Percentiles rank a stretch among this genome's conserved stretches.
These are phyloP conservation scores for Quercus lobata DNA, from an alignment of 331 rosid genomes.

Conservation along the genomic window DNA sequence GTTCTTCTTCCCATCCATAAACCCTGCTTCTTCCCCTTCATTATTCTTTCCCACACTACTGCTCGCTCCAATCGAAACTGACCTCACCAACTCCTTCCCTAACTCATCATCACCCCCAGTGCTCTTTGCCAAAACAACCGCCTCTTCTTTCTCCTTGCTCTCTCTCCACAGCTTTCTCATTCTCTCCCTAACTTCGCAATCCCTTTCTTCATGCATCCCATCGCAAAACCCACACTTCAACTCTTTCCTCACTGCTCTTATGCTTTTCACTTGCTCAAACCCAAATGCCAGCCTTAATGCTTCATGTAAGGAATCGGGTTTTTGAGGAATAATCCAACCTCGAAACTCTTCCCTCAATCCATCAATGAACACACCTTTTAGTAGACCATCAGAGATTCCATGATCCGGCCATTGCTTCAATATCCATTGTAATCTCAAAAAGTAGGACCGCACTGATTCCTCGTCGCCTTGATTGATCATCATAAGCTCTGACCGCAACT, in stretches of 20 bases:
- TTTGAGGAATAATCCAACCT: slow-evolving; percentile 46
- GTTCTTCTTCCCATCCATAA: slow-evolving; percentile 26
- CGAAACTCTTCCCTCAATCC: slow-evolving; percentile 49
- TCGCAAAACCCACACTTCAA: slow-evolving; percentile 52
- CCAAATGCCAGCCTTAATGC: slow-evolving; percentile 55
- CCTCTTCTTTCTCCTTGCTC: slow-evolving; percentile 10
- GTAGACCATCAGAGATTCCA: slow-evolving; percentile 38
- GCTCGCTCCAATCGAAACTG: slow-evolving; percentile 23
- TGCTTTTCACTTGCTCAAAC: slow-evolving; percentile 35
- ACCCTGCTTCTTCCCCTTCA: background rate
- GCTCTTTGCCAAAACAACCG: background rate
- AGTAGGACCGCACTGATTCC: slow-evolving; percentile 54
- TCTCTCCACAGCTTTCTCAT: slow-evolving; percentile 39
- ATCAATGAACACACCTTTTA: slow-evolving; percentile 41
- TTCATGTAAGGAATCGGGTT: slow-evolving; percentile 46
- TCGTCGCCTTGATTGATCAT: slow-evolving; percentile 33
- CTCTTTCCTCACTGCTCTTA: slow-evolving; percentile 17
- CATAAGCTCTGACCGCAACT: slow-evolving; percentile 40
- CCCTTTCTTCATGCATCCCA: slow-evolving; percentile 41
- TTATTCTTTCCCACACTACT: background rate
- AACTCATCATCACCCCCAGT: background rate
- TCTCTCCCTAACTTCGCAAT: slow-evolving; percentile 41
- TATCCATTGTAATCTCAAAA: slow-evolving; percentile 56
- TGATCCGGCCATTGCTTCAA: slow-evolving; percentile 48
- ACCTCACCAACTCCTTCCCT: slow-evolving; percentile 19